Base-by-base conservation (phyloP, 495 filamentous ascomycete genomes). In the Talaromyces proteolyticus region DNA sequence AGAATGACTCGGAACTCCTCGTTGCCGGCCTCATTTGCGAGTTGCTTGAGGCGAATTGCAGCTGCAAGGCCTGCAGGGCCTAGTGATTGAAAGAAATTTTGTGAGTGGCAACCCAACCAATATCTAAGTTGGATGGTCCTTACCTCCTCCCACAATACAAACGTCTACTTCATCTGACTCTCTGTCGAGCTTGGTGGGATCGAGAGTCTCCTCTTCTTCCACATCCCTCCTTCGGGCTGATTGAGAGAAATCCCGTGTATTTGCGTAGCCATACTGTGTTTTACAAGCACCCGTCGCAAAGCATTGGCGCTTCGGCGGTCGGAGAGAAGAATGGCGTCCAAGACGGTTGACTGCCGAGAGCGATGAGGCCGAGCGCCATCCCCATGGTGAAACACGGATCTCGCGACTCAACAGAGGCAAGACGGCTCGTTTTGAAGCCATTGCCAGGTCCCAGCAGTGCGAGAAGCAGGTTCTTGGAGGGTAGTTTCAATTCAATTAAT, bases 131-230 rank as follows among this genome's bases (percentile, higher is more conserved):
- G 47, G 11, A 21, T 4, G 5, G 12, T 29, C 17, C 67, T 54
- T 77, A 86, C 84, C 91, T 59, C 92, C 93, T 59, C 93, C 93
- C 34, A 99, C 81, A 64, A 99, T 97, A 61, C 89, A 95, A 8
- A 97, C 92, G 69, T 97, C 93, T 18, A 97, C 93, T 64, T 95
- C 69, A 57, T 97, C 93, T 46, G 79, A 87, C 68, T 97, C 93
- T 50, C 93, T 82, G 42, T 96, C 89, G 46, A 88, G 67, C 52
- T 78, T 73, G 26, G 73, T 73, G 6, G 86, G 86, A 62, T 95
- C 87, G 53, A 91, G 89, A 41, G 73, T 58, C 8, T 85, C 84
- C 50, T 87, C 74, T 24, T 73, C 67, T 36, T 79, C 69, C 29
- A 81, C 79, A 42, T 81, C 64, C 48, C 63, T 55, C 48, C 68